Base-by-base conservation (phyloP, 2,329 filamentous ascomycete genomes). In the Aspergillus fijiensis region DNA sequence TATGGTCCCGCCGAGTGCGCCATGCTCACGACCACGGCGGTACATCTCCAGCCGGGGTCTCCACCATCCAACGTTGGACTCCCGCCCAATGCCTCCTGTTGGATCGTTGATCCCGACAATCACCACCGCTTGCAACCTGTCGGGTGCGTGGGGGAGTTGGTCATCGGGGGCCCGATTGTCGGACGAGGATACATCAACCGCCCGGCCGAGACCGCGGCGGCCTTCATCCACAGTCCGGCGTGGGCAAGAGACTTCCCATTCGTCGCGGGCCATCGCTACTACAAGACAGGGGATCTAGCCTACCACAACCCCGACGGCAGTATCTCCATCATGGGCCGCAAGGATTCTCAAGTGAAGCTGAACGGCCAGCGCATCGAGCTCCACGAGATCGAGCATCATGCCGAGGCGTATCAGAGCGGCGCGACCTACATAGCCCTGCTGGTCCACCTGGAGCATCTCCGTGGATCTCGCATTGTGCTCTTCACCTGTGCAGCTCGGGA, bases 221-320 rank as follows among this genome's bases (percentile, higher is more conserved):
- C 52, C 1, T 60, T 63, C 33, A 31, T 65, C 0, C 16, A 49
- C 6, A 21, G 3, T 2, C 55, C 58, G 3, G 10, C 14, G 3
- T 61, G 61, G 31, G 35, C 21, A 23, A 42, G 23, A 14, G 14
- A 21, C 45, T 33, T 33, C 9, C 14, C 10, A 1, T 10, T 35
- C 10, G 31, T 14, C 3, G 10, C 9, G 31, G 3, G 12, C 12
- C 3, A 14, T 35, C 21, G 7, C 3, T 55, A 62, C 5, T 65
- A 60, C 27, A 50, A 51, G 14, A 65, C 61, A 0, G 59, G 63
- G 4, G 63, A 65, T 31, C 29, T 65, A 4, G 63, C 47, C 80
- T 79, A 0, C 68, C 76, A 0, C 77, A 80, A 0, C 70, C 84
- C 4, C 73, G 77, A 62, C 29, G 61, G 61, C 1, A 47, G 27